Percentiles rank a stretch among this genome's conserved stretches.
phyloP scores from a whole-genome alignment of 768 basidiomycete genomes.

The Suillus decipiens region DNA sequence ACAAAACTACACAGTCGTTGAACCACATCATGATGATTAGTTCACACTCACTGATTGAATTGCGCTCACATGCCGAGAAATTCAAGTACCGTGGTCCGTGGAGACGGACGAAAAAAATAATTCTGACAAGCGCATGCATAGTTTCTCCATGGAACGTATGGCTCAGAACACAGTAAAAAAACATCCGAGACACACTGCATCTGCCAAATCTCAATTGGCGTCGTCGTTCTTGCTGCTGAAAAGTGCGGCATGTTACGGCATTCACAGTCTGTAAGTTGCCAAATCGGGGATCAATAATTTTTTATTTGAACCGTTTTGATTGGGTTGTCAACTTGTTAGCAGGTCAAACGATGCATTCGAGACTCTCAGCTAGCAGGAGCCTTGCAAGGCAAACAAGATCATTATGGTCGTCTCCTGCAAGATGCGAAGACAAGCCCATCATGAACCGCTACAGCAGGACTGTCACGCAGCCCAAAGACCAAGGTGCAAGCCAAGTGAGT shows the following conservation, averaged over 20 bases:
- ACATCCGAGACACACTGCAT: not conserved
- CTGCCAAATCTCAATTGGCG: not conserved
- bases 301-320: slow-evolving; percentile 4
- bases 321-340: slow-evolving; percentile 7
- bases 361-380: slow-evolving; percentile 16
- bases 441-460: slow-evolving; percentile 75
- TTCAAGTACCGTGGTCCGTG: slow-evolving; percentile 12
- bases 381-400: slow-evolving; percentile 32
- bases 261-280: not conserved
- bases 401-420: slow-evolving; percentile 39
- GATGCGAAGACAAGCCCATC: slow-evolving; percentile 42
- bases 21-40: not conserved
- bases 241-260: slow-evolving; percentile 6
- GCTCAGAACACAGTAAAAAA: not conserved
- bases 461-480: slow-evolving; percentile 90
- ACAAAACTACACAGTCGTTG: not conserved
- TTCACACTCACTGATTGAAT: not conserved
- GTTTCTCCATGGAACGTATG: slow-evolving; percentile 7
- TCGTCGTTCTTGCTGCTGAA: not conserved
- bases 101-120: slow-evolving; percentile 7
- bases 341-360: slow-evolving; percentile 22
- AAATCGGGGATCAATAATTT: slow-evolving; percentile 1
- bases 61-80: not conserved
- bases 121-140: slow-evolving; percentile 3
- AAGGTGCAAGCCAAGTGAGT: slow-evolving; percentile 89